Base-by-base conservation (phyloP, 2,329 filamentous ascomycete species). In the Ceratocystis lukuohia region DNA sequence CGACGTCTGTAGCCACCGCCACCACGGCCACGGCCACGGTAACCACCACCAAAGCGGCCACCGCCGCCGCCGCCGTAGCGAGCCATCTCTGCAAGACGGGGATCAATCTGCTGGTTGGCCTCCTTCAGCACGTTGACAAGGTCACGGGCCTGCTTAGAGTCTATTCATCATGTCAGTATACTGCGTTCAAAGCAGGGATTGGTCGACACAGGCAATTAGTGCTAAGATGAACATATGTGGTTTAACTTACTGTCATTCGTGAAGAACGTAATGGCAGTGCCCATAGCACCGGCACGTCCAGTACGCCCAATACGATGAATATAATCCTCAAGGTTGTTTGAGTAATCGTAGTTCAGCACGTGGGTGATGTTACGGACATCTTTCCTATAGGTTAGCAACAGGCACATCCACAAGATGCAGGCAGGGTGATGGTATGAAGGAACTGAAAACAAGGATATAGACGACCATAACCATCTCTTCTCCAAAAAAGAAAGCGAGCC, bases 281-380 rank as follows among this genome's bases (percentile, higher is more conserved):
- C 94, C 71, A 88, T 90, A 74, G 88, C 88, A 80, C 94, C 94
- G 75, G 94, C 93, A 82, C 93, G 89, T 73, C 94, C 93, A 73
- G 94, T 97, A 80, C 94, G 89, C 74, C 94, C 94, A 77, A 93
- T 94, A 77, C 94, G 89, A 76, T 96, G 94, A 72, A 97, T 96
- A 74, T 97, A 97, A 75, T 97, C 93, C 81, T 99, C 94, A 74
- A 94, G 86, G 79, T 97, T 97, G 83, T 97, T 97, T 77, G 93
- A 93, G 80, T 97, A 97, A 78, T 97, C 94, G 89, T 97, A 96
- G 87, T 97, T 97, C 81, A 99, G 85, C 80, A 99, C 94, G 82
- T 99, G 94, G 80, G 94, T 97, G 82, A 99, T 99, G 84, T 99
- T 96, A 81, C 92, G 93, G 82, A 99, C 94, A 88, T 99, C 94